These are phyloP conservation scores for Ophiostoma montium DNA, from an alignment of 2,329 filamentous ascomycete genomes.

Conservation along the genomic window DNA sequence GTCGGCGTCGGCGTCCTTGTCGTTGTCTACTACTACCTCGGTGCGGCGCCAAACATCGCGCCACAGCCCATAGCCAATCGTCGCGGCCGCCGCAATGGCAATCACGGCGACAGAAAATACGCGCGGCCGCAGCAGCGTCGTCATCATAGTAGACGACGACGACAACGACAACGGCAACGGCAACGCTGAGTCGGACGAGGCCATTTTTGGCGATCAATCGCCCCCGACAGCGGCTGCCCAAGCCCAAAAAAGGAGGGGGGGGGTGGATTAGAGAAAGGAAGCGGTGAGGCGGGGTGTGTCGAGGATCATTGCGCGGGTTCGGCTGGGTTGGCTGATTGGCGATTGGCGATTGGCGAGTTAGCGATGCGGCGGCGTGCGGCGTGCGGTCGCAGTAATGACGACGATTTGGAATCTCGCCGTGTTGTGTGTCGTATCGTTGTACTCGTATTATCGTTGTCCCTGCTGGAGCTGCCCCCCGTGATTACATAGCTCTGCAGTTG, in stretches of 20 bases:
- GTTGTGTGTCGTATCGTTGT: too few relatives aligned
- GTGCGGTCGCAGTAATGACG: too few relatives aligned
- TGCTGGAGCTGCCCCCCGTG: too few relatives aligned
- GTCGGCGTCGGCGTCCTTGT: too few relatives aligned
- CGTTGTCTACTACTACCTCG: not conserved
- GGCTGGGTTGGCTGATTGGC: too few relatives aligned
- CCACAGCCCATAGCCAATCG: constrained; percentile 10
- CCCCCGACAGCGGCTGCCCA: too few relatives aligned
- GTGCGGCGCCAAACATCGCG: constrained; percentile 9
- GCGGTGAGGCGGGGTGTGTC: not conserved
- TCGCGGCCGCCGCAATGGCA: constrained; percentile 9
- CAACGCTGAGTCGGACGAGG: constrained; percentile 10
- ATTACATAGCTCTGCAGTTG: too few relatives aligned
- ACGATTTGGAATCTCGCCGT: too few relatives aligned
- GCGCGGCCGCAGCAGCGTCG: constrained; percentile 12
- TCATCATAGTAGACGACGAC: constrained; percentile 4
- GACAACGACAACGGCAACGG: constrained; percentile 10
- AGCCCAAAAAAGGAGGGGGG: not conserved
- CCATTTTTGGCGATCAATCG: not conserved
- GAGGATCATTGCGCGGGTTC: not conserved
- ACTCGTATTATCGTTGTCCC: not conserved
- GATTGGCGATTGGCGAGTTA: not conserved
- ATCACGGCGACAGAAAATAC: constrained; percentile 10
- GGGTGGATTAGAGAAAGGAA: not conserved
- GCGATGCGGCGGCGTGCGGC: not conserved